phyloP scores from a whole-genome alignment of 345 rosid genomes.

The Corymbia maculata region DNA sequence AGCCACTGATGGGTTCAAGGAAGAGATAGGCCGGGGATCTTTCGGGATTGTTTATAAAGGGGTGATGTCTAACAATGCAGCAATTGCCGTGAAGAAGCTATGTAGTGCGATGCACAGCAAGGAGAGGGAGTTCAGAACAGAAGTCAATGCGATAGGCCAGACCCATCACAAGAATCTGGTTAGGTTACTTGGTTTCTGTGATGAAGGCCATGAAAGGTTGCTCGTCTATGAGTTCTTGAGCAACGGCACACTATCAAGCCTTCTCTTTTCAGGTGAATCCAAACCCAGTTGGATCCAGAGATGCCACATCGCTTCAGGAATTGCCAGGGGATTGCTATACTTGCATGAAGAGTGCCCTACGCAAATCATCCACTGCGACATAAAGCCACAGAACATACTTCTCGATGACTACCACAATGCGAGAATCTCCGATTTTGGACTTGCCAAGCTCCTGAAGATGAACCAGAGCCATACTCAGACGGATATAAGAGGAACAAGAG shows the following conservation, averaged over 20 bases:
- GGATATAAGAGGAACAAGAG: slow-evolving; percentile 16
- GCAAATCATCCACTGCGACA: slow-evolving; percentile 27
- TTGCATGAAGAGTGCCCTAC: slow-evolving; percentile 26
- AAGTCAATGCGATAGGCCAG: background rate
- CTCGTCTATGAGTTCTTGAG: slow-evolving; percentile 10
- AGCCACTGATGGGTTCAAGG: slow-evolving; percentile 20
- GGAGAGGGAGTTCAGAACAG: slow-evolving; percentile 23
- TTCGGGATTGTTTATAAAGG: slow-evolving; percentile 38
- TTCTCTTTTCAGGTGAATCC: background rate
- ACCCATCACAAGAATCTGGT: too few relatives aligned
- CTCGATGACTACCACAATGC: slow-evolving; percentile 4
- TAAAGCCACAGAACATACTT: slow-evolving; percentile 31
- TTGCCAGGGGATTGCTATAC: slow-evolving; percentile 27
- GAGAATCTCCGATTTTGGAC: slow-evolving; percentile 23
- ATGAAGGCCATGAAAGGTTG: too few relatives aligned
- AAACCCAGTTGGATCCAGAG: slow-evolving; percentile 15
- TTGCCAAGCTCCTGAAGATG: slow-evolving; percentile 22
- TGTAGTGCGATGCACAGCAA: background rate
- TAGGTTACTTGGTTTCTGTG: too few relatives aligned
- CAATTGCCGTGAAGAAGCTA: slow-evolving; percentile 25
- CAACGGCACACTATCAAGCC: slow-evolving; percentile 14
- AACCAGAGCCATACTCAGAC: slow-evolving; percentile 9
- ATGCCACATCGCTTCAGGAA: slow-evolving; percentile 11
- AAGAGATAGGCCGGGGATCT: slow-evolving; percentile 26
- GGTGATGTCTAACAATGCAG: background rate